Evolutionary conservation across 1,284 basidiomycete species (phyloP).

Genomic region (Microbotryum scabiosae): DNA sequence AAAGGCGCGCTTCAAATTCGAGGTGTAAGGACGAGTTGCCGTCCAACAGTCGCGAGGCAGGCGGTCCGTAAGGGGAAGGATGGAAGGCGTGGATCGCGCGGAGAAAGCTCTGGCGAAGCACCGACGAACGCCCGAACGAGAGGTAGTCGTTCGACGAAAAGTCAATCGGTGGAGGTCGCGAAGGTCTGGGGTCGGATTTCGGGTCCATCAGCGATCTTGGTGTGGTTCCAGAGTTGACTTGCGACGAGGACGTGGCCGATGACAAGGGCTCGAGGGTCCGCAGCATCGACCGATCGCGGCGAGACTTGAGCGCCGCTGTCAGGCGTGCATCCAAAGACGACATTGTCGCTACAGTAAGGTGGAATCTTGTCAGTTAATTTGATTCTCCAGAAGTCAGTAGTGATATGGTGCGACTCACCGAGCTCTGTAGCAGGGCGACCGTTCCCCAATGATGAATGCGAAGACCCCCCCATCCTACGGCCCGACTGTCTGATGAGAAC

Average conservation of each 20-base stretch:
- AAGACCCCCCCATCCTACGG: too few species aligned
- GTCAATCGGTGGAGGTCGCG: constrained; percentile 45
- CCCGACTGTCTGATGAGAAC: too few species aligned
- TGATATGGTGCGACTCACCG: too few species aligned
- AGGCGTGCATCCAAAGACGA: constrained; percentile 8
- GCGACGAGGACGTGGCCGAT: neutral
- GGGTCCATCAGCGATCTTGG: neutral
- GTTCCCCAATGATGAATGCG: too few species aligned
- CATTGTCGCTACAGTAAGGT: neutral
- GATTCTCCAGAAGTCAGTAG: too few species aligned
- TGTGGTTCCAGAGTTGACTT: neutral
- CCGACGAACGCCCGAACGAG: constrained; percentile 59
- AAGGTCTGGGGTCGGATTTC: neutral
- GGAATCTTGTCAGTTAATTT: too few species aligned
- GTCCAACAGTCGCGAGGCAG: constrained; percentile 82
- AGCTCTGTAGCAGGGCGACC: too few species aligned
- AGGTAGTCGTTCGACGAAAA: constrained; percentile 93
- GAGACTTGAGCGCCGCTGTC: constrained; percentile 11
- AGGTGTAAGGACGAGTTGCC: constrained; percentile 61
- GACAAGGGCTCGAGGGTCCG: constrained; percentile 8
- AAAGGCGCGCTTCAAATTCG: constrained; percentile 59
- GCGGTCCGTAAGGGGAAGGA: constrained; percentile 60
- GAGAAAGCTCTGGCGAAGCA: constrained; percentile 54
- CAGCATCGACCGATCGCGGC: constrained; percentile 10
- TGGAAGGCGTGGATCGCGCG: neutral